Evolutionary conservation across 1,284 basidiomycete species (phyloP).

Genomic region (Ustilago vetiveriae): DNA sequence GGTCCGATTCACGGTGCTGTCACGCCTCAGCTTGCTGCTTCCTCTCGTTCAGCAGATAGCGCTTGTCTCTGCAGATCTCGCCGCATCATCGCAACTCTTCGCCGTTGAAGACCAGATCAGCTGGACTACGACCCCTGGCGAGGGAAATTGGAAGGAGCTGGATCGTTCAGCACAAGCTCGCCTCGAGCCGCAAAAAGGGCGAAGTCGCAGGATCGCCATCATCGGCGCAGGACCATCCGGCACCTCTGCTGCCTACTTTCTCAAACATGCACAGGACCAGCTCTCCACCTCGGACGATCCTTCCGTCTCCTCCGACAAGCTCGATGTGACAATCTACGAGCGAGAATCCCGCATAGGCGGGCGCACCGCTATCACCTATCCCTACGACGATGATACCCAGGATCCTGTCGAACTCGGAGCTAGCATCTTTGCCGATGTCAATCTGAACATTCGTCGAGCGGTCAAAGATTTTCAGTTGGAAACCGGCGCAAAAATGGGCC

Average conservation of each 20-base stretch:
- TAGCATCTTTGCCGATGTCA: conserved; percentile 83
- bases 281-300: conserved; percentile 14
- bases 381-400: conserved; percentile 74
- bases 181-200: not conserved
- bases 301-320: not conserved
- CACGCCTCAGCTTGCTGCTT: conserved; percentile 3
- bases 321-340: conserved; percentile 86
- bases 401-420: conserved; percentile 81
- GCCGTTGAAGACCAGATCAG: not conserved
- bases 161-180: not conserved
- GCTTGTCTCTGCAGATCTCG: not conserved
- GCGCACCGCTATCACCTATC: conserved; percentile 80
- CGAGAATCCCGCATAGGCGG: conserved; percentile 80
- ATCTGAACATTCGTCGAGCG: conserved; percentile 73
- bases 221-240: conserved; percentile 91
- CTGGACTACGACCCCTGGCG: not conserved
- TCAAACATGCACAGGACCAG: conserved; percentile 70
- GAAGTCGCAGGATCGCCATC: conserved; percentile 73
- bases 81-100: not conserved
- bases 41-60: conserved; percentile 1
- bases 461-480: conserved; percentile 39
- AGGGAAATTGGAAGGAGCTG: not conserved
- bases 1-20: conserved; percentile 1
- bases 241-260: conserved; percentile 86
- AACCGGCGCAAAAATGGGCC: conserved; percentile 19